Evolutionary conservation across 495 filamentous ascomycete genomes (phyloP), one percentile per base, ranked within the genome.

Genomic region (Coniosporium apollinis): DNA sequence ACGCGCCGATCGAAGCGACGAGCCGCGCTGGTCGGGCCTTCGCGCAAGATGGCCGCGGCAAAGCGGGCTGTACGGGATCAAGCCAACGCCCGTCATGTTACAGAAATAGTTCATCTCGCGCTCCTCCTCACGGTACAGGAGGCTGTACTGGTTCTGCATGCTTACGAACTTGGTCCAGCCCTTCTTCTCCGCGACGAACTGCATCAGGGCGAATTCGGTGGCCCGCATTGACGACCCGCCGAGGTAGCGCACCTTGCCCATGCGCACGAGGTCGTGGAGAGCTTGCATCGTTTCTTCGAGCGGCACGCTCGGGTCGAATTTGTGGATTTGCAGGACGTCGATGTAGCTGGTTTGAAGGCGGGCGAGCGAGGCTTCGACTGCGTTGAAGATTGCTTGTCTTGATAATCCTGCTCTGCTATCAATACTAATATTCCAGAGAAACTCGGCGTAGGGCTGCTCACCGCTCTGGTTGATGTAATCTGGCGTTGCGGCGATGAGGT

Each of bases 101-200:
- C 48, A 52, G 33, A 36, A 52, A 4, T 38, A 39, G 46, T 65
- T 74, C 77, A 84, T 83, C 57, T 83, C 79, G 14, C 74, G 54
- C 57, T 85, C 79, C 44, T 85, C 78, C 55, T 85, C 78, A 5
- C 78, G 60, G 51, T 83, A 83, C 4, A 72, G 56, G 14, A 81
- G 58, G 55, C 80, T 83, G 45, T 82, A 73, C 28, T 66, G 61
- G 48, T 80, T 80, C 57, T 85, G 79, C 78, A 83, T 83, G 15
- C 62, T 68, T 40, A 82, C 55, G 46, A 82, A 83, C 51, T 74
- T 73, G 4, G 76, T 81, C 76, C 73, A 83, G 16, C 72, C 68
- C 42, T 81, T 63, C 44, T 50, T 52, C 29, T 62, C 56, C 5
- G 65, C 66, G 2, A 55, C 51, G 38, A 58, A 74, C 52, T 80